Percentiles rank a stretch among this genome's conserved stretches.
Evolutionary conservation across 192 early-diverging fungal species (phyloP).

Genomic region (Diversispora epigaea): DNA sequence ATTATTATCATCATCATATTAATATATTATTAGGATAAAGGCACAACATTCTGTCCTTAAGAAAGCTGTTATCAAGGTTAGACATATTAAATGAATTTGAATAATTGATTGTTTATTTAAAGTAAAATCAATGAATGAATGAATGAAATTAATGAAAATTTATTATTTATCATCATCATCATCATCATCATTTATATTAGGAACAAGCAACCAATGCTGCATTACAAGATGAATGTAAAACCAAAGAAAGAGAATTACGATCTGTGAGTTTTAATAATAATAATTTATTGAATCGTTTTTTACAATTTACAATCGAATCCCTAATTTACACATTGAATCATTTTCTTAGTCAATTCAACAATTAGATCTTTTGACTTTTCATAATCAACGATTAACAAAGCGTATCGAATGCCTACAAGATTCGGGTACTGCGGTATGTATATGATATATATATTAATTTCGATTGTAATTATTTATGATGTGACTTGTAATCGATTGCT

Average conservation of each 20-base stretch:
- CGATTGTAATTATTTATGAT: neutral
- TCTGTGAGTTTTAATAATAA: slow-evolving; percentile 38
- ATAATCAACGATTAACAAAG: slow-evolving; percentile 59
- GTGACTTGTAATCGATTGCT: neutral
- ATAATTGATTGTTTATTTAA: neutral
- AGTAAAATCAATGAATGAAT: neutral
- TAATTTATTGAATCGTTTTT: neutral
- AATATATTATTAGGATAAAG: slow-evolving; percentile 46
- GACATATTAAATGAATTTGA: neutral
- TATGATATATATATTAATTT: neutral
- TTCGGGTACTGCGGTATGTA: slow-evolving; percentile 35
- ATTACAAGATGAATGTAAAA: slow-evolving; percentile 53
- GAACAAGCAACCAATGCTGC: slow-evolving; percentile 54
- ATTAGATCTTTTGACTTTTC: slow-evolving; percentile 57
- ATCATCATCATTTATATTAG: slow-evolving; percentile 36
- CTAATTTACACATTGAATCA: neutral
- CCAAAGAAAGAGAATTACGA: slow-evolving; percentile 58
- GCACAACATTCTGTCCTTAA: slow-evolving; percentile 61
- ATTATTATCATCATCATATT: neutral
- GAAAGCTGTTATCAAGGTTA: slow-evolving; percentile 57
- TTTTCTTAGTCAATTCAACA: slow-evolving; percentile 45
- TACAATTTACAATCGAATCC: neutral
- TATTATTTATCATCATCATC: no score
- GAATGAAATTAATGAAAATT: neutral
- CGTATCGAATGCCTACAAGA: slow-evolving; percentile 59